phyloP scores from a whole-genome alignment of 2,329 filamentous ascomycete species.

The Fusarium irregulare region DNA sequence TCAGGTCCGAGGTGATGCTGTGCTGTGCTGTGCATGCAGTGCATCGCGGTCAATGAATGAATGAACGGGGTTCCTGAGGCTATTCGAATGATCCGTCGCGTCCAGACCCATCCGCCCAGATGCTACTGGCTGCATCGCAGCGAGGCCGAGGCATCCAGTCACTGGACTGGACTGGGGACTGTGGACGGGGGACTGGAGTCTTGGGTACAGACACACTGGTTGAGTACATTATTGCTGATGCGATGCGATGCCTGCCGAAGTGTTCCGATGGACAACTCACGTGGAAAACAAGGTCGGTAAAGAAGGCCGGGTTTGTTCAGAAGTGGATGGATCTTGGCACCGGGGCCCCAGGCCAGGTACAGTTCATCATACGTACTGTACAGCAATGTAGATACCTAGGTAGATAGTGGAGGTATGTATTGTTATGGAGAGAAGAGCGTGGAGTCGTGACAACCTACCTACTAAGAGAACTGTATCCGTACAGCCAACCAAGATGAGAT shows the following conservation, averaged over 20 bases:
- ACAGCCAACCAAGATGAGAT: background rate
- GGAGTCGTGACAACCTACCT: background rate
- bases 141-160: constrained; percentile 14
- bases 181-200: background rate
- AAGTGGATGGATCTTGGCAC: constrained; percentile 28
- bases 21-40: background rate
- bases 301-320: constrained; percentile 19
- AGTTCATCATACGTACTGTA: background rate
- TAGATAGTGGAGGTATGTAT: background rate
- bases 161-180: background rate
- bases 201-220: background rate
- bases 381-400: background rate
- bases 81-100: constrained; percentile 6
- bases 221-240: background rate
- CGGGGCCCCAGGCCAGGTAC: constrained; percentile 16
- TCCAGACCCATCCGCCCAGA: constrained; percentile 21
- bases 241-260: constrained; percentile 9
- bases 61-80: constrained; percentile 4
- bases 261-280: constrained; percentile 28
- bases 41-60: background rate
- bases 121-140: background rate
- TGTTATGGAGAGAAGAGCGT: background rate
- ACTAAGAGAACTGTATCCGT: too few species aligned
- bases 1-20: constrained; percentile 2
- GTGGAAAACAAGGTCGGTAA: constrained; percentile 22